These are phyloP conservation scores for Begonia masoniana DNA, from an alignment of 306 rosid species.

Conservation along the genomic window DNA sequence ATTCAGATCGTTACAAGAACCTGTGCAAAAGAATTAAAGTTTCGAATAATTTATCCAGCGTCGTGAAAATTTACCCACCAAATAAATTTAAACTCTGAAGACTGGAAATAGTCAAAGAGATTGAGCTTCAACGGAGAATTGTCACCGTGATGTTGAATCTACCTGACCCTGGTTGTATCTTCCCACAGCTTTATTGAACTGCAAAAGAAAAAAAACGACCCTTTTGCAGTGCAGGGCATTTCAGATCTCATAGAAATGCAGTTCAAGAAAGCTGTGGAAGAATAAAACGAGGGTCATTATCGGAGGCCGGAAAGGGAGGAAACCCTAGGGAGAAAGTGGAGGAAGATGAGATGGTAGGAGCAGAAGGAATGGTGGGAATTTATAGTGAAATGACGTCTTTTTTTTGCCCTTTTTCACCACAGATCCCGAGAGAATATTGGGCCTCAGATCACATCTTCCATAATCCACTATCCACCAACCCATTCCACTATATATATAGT, in stretches of 20 bases:
- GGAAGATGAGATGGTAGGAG: conserved; percentile 3
- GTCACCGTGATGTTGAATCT: not conserved
- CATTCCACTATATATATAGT: no score
- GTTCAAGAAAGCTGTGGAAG: conserved; percentile 95
- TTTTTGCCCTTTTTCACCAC: conserved; percentile 1
- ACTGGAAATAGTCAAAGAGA: no score
- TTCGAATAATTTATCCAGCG: no score
- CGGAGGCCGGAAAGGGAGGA: not conserved
- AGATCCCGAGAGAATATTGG: no score
- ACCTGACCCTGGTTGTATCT: conserved; percentile 48
- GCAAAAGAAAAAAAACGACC: conserved; percentile 13
- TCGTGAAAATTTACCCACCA: no score
- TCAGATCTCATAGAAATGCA: conserved; percentile 32
- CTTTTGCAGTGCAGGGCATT: conserved; percentile 12
- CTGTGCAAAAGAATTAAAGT: no score
- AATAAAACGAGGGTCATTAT: conserved; percentile 48
- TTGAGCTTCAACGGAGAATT: no score
- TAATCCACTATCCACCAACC: no score
- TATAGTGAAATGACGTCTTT: conserved; percentile 33
- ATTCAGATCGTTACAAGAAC: no score
- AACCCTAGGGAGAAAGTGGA: conserved; percentile 11
- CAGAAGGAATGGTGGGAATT: conserved; percentile 3
- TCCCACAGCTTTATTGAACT: conserved; percentile 94
- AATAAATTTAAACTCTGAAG: no score
- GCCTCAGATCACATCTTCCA: no score